These are phyloP conservation scores for Cordyceps cicadae DNA, from an alignment of 2,329 filamentous ascomycete species.

Conservation along the genomic window DNA sequence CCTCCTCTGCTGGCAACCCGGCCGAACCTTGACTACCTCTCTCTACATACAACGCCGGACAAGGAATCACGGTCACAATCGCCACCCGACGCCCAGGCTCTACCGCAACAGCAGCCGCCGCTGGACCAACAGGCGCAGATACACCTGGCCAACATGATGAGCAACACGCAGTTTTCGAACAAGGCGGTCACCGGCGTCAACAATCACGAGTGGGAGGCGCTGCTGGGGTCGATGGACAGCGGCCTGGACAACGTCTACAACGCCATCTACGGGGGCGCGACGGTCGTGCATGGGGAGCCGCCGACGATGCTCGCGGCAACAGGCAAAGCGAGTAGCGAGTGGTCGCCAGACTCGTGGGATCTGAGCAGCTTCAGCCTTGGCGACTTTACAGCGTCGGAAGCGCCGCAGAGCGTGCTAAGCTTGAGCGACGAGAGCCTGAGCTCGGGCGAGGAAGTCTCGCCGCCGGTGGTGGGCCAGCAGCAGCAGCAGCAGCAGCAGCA, in stretches of 20 bases:
- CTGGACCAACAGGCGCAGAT: conserved; percentile 18
- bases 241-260: conserved; percentile 79
- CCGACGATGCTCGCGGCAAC: conserved; percentile 22
- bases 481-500: too few relatives aligned
- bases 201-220: conserved; percentile 70
- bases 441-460: conserved; percentile 43
- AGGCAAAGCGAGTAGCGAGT: conserved; percentile 33
- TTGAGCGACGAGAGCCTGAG: conserved; percentile 51
- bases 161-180: conserved; percentile 12
- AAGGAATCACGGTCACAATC: conserved; percentile 42
- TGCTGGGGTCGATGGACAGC: conserved; percentile 71
- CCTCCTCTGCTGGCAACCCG: conserved; percentile 21
- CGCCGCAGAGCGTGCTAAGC: conserved; percentile 46
- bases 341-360: conserved; percentile 53
- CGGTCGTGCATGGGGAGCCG: conserved; percentile 36
- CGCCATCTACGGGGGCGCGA: conserved; percentile 65
- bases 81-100: conserved; percentile 32
- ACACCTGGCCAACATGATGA: conserved; percentile 19
- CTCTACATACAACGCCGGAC: conserved; percentile 36
- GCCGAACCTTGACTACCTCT: conserved; percentile 52
- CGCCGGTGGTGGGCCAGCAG: conserved; percentile 33
- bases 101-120: conserved; percentile 14
- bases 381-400: conserved; percentile 33
- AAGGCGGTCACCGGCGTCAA: conserved; percentile 40
- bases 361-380: conserved; percentile 41